Evolutionary conservation across 352 stramenopile genomes (phyloP).

Genomic region (Hyaloperonospora brassicae): DNA sequence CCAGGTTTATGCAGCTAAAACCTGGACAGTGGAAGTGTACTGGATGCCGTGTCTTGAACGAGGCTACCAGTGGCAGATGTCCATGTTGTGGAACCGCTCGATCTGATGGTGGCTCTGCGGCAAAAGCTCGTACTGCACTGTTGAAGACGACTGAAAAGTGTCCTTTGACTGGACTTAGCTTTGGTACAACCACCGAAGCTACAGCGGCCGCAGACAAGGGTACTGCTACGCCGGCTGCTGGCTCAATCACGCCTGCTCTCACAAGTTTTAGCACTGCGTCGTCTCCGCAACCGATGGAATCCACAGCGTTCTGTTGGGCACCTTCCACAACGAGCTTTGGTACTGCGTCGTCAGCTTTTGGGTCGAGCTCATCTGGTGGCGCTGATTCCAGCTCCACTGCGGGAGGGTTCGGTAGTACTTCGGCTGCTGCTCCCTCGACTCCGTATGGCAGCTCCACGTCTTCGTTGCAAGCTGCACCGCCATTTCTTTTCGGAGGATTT

Average conservation of each 20-base stretch:
- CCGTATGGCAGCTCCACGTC: constrained; percentile 30
- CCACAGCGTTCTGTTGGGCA: constrained; percentile 24
- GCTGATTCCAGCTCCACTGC: constrained; percentile 28
- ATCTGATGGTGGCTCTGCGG: constrained; percentile 17
- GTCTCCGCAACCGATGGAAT: constrained; percentile 9
- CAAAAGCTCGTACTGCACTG: constrained; percentile 6
- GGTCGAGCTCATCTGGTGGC: constrained; percentile 14
- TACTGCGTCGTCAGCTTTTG: constrained; percentile 2
- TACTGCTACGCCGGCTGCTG: constrained; percentile 14
- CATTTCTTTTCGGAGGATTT: constrained; percentile 35
- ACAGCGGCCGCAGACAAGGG: constrained; percentile 11
- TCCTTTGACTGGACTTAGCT: constrained; percentile 28
- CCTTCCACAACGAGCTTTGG: too few species aligned
- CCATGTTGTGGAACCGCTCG: constrained; percentile 69
- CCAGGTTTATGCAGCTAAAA: constrained; percentile 55
- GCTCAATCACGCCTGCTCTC: not conserved
- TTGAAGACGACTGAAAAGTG: constrained; percentile 13
- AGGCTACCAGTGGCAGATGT: constrained; percentile 48
- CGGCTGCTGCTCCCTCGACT: constrained; percentile 19
- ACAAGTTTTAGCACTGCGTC: too few species aligned
- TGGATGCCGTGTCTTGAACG: constrained; percentile 64
- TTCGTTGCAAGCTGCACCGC: constrained; percentile 24
- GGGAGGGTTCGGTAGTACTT: constrained; percentile 28
- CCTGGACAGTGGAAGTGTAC: constrained; percentile 78
- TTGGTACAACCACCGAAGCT: constrained; percentile 18